Percentiles rank a stretch among this genome's conserved stretches.
Evolutionary conservation across 2,329 filamentous ascomycete genomes (phyloP).

Genomic region (Fusarium cyanostomum): DNA sequence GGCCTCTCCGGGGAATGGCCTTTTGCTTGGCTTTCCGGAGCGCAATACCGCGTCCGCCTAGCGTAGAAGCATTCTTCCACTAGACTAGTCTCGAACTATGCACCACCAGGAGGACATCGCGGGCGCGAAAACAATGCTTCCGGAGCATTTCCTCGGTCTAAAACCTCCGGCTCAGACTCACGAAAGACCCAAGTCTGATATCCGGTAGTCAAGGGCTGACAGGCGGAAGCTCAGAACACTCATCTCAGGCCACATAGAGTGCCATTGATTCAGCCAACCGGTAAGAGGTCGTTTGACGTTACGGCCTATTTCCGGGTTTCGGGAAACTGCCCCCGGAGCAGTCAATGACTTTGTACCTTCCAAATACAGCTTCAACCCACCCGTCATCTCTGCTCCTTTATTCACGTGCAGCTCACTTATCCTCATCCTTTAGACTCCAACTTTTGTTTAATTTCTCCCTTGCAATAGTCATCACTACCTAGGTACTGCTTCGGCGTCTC

Average conservation of each 20-base stretch:
- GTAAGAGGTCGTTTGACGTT: slow-evolving; percentile 1
- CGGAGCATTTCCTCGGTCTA: neutral
- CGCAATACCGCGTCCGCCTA: slow-evolving; percentile 32
- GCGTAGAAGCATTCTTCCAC: slow-evolving; percentile 19
- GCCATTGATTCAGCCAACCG: slow-evolving; percentile 7
- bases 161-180: neutral
- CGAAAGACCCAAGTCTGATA: too few species aligned
- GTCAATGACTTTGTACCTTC: neutral
- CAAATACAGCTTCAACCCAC: slow-evolving; percentile 5
- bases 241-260: too few species aligned
- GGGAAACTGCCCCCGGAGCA: slow-evolving; percentile 15
- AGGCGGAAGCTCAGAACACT: too few species aligned
- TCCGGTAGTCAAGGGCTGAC: too few species aligned
- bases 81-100: slow-evolving; percentile 18
- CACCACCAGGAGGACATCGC: slow-evolving; percentile 5
- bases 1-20: slow-evolving; percentile 14
- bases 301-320: slow-evolving; percentile 19
- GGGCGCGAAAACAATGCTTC: neutral
- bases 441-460: too few species aligned
- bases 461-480: too few species aligned
- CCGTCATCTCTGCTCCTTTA: neutral
- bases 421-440: neutral
- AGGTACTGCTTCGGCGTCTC: too few species aligned
- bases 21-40: slow-evolving; percentile 25
- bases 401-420: slow-evolving; percentile 4